Percentiles rank a stretch among this genome's conserved stretches.
Conservation (phyloP, 1,139 yeast genomes). For the Tardiomyces blankii region DNA sequence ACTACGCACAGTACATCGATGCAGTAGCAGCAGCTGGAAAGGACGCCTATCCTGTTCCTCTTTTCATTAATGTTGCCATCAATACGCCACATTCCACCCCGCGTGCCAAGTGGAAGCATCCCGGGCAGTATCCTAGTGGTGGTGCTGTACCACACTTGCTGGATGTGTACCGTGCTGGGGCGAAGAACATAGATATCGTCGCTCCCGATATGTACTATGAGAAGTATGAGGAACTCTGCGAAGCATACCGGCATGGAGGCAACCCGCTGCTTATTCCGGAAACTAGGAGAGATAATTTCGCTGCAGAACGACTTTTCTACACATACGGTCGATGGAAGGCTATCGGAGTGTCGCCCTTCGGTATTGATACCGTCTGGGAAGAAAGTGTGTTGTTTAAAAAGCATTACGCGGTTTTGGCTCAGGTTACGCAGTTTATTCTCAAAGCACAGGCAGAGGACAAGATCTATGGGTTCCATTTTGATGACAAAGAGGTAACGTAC, state of each 20-base stretch:
- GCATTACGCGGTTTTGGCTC: conserved; percentile 5
- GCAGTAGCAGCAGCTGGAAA: conserved; percentile 5
- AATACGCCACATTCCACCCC: conserved; percentile 2
- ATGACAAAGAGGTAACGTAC: conserved; percentile 1
- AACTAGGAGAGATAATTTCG: conserved; percentile 5
- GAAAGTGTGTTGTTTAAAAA: conserved; percentile 4
- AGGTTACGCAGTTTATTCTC: conserved; percentile 4
- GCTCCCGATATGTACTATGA: conserved; percentile 6
- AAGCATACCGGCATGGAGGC: conserved; percentile 3
- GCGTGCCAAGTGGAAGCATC: conserved; percentile 1
- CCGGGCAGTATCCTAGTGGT: conserved; percentile 9
- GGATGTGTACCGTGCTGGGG: conserved; percentile 6
- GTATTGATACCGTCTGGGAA: conserved; percentile 5
- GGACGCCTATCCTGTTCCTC: conserved; percentile 4
- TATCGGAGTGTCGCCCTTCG: conserved; percentile 8
- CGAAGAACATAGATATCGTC: conserved; percentile 3
- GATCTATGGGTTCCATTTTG: conserved; percentile 6
- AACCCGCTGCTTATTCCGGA: conserved; percentile 7
- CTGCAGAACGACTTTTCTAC: conserved; percentile 5
- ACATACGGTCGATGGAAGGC: conserved; percentile 7
- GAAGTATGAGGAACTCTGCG: conserved; percentile 5
- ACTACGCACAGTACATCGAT: conserved; percentile 7
- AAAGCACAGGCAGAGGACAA: conserved; percentile 5
- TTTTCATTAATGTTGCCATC: conserved; percentile 6
- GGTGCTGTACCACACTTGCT: conserved; percentile 6